Base-by-base conservation (phyloP, 345 rosid genomes). In the Citrus mangshanensis region DNA sequence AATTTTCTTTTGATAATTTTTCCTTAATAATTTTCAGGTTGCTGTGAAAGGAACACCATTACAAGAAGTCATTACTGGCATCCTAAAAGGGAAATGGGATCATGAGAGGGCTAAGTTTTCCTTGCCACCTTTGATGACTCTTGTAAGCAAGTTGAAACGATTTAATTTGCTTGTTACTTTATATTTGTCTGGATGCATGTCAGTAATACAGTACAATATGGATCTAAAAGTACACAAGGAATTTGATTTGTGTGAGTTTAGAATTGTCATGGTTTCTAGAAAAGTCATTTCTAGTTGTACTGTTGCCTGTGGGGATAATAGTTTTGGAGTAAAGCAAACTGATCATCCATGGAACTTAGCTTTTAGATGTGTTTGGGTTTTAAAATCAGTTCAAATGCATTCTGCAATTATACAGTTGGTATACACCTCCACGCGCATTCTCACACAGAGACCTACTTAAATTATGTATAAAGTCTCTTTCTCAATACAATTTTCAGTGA, bases 91-190 rank as follows among this genome's bases (percentile, higher is more conserved):
- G 72, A 86, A 87, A 7, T 94, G 98, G 98, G 93, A 96, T 87
- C 97, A 96, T 83, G 92, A 89, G 88, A 93, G 95, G 83, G 86
- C 97, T 13, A 85, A 81, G 79, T 93, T 96, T 85, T 93, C 90
- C 72, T 86, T 96, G 90, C 99, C 99, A 9, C 99, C 99, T 76
- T 80, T 93, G 79, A 91, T 96, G 98, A 90, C 81, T 81, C 93
- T 93, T 82, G 94, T 90, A 84, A 80, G 92, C 76, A 77, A 75
- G 55, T 59, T 68, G 30, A 56, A 55, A 19, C 32, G 24, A 38
- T 32, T 68, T 21, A 35, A 35, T 7, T 10, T 59, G 54, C 46
- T 1, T 30, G 16, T 18, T 54, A 30, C 54, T 13, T n/a, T 77
- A 16, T 25, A n/a, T 37, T 9, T 68, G 1, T 21, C 28, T 14